These are phyloP conservation scores for Elsinoe arachidis DNA, from an alignment of 2,329 filamentous ascomycete genomes.

Conservation along the genomic window DNA sequence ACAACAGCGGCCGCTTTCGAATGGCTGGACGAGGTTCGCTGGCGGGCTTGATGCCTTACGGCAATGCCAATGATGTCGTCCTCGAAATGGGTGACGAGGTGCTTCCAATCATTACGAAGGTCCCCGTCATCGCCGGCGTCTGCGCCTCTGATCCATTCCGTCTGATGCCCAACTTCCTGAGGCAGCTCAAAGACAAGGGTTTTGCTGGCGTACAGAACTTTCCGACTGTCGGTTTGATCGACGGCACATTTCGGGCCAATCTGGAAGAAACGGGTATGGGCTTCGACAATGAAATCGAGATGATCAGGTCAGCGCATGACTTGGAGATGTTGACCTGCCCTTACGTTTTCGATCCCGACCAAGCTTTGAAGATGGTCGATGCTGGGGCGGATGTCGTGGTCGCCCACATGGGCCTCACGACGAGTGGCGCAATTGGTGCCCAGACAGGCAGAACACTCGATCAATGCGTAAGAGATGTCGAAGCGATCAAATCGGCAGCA, in stretches of 20 bases:
- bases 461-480: conserved; percentile 53
- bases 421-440: conserved; percentile 56
- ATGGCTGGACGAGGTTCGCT: conserved; percentile 64
- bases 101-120: conserved; percentile 53
- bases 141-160: conserved; percentile 64
- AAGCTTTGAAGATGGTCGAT: conserved; percentile 53
- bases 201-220: conserved; percentile 67
- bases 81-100: conserved; percentile 62
- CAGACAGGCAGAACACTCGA: conserved; percentile 53
- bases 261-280: conserved; percentile 67
- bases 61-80: conserved; percentile 61
- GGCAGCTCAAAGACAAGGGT: conserved; percentile 51
- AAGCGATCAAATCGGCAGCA: conserved; percentile 56
- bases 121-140: conserved; percentile 61
- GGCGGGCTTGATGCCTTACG: conserved; percentile 62
- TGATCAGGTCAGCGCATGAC: conserved; percentile 52
- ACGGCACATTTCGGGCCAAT: conserved; percentile 57
- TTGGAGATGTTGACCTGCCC: conserved; percentile 59
- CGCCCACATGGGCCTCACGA: conserved; percentile 61
- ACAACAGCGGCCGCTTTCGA: conserved; percentile 63
- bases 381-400: conserved; percentile 61
- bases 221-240: conserved; percentile 62
- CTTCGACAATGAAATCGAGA: conserved; percentile 57
- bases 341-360: conserved; percentile 58
- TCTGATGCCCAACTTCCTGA: conserved; percentile 51